Evolutionary conservation across 805 yeast species (phyloP), one percentile per base, ranked within the genome.

Genomic region (Kregervanrija delftensis): DNA sequence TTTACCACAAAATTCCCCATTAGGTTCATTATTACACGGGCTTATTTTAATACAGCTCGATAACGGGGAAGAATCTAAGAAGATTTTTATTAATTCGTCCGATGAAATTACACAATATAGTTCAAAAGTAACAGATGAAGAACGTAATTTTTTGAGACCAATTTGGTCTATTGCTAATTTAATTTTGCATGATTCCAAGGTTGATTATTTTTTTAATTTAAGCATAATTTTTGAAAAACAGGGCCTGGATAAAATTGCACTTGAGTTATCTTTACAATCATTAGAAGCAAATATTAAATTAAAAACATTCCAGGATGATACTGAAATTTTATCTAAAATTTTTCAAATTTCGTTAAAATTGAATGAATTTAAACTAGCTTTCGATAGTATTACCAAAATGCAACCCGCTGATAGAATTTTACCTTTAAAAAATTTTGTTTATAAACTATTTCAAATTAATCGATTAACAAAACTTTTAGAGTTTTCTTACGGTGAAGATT

Each of bases 401-500:
- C 45, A 49, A 6, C 43, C 47, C 11, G 46, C 43, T 12, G 55
- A 54, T 35, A 55, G 60, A 43, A 43, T 45, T 13, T 46, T 45
- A 11, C 58, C 63, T 9, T 53, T 63, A 33, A 58, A 57, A 33
- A 60, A 58, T 43, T 66, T 75, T 44, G 57, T 75, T 11, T 58
- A 61, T 40, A 61, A 61, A 37, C 51, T 74, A 37, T 66, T 70
- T 48, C 66, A 66, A 14, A 54, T 56, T 9, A 71, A 73, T 40
- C 62, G 66, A 10, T 66, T 73, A 6, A 58, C 65, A 33, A 57
- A 56, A 38, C 55, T 80, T 33, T 58, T 68, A 14, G 61, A 65
- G 14, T 71, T 67, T 45, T 71, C 74, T 36, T 73, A 76, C 45
- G 53, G 64, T 8, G 74, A 68, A 16, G 68, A 76, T 44, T 63